Evolutionary conservation across 139 green algal genomes (phyloP).

Genomic region (Coelastrella sp.): DNA sequence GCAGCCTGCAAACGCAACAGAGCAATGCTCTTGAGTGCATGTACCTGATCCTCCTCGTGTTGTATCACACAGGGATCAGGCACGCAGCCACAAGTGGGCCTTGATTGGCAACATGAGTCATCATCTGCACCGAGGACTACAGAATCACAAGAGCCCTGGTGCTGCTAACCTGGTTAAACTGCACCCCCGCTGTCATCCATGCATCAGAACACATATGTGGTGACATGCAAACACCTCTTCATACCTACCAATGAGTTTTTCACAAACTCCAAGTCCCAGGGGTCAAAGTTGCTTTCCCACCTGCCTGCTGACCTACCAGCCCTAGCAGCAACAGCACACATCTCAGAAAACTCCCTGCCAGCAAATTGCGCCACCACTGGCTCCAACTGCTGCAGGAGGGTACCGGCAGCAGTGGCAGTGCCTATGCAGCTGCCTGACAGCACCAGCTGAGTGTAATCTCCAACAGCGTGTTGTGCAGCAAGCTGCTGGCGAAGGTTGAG

Average conservation of each 20-base stretch:
- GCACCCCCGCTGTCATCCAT: no score
- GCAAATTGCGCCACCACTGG: conserved; percentile 6
- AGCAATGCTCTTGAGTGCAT: not conserved
- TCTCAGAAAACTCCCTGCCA: not conserved
- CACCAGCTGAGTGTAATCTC: not conserved
- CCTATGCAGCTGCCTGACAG: conserved; percentile 33
- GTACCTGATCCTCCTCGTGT: no score
- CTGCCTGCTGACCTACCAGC: not conserved
- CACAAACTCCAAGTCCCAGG: conserved; percentile 14
- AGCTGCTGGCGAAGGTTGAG: conserved; percentile 14
- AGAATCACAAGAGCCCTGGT: no score
- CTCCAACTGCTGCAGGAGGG: not conserved
- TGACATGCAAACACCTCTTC: not conserved
- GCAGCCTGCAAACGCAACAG: not conserved
- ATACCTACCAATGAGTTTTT: not conserved
- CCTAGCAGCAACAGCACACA: conserved; percentile 5
- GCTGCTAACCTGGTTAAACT: no score
- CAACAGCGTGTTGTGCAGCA: not conserved
- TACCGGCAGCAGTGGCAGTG: not conserved
- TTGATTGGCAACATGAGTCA: no score
- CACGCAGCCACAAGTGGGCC: no score
- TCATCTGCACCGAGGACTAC: no score
- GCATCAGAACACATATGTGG: no score
- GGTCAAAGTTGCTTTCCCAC: not conserved
- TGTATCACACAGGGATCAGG: no score